Conservation (phyloP, 306 rosid species). For the Cucurbita argyrosperma region DNA sequence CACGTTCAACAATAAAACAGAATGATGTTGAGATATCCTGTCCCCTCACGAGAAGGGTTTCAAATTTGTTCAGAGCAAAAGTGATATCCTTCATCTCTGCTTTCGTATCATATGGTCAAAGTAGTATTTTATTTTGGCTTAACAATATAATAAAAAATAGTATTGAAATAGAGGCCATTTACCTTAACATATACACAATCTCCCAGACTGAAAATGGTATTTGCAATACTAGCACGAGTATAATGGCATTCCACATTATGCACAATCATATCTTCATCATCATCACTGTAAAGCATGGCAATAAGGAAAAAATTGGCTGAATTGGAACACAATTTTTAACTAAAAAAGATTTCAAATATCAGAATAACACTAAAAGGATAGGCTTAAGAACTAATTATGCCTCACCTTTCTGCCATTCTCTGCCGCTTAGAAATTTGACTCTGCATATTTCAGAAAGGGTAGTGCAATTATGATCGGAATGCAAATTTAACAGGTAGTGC, state of each 20-base stretch:
- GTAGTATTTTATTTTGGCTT: neutral
- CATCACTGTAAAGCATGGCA: slow-evolving; percentile 36
- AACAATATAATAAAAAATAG: neutral
- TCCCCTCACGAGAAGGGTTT: neutral
- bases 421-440: slow-evolving; percentile 23
- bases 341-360: neutral
- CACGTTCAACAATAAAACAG: neutral
- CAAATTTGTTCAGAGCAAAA: neutral
- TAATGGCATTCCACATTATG: slow-evolving; percentile 66
- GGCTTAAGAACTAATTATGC: slow-evolving; percentile 2
- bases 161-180: slow-evolving; percentile 13
- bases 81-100: neutral
- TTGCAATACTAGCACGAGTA: slow-evolving; percentile 47
- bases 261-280: slow-evolving; percentile 59
- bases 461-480: slow-evolving; percentile 5
- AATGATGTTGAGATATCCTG: neutral
- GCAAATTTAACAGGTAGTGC: neutral
- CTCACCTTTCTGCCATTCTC: slow-evolving; percentile 41
- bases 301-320: neutral
- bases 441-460: slow-evolving; percentile 31
- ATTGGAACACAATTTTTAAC: slow-evolving; percentile 3
- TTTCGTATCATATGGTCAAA: neutral
- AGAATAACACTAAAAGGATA: neutral
- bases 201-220: slow-evolving; percentile 49
- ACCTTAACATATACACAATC: slow-evolving; percentile 77